Percentiles rank a stretch among this genome's conserved stretches.
phyloP scores from a whole-genome alignment of 768 basidiomycete genomes.

The Pholiota conissans region DNA sequence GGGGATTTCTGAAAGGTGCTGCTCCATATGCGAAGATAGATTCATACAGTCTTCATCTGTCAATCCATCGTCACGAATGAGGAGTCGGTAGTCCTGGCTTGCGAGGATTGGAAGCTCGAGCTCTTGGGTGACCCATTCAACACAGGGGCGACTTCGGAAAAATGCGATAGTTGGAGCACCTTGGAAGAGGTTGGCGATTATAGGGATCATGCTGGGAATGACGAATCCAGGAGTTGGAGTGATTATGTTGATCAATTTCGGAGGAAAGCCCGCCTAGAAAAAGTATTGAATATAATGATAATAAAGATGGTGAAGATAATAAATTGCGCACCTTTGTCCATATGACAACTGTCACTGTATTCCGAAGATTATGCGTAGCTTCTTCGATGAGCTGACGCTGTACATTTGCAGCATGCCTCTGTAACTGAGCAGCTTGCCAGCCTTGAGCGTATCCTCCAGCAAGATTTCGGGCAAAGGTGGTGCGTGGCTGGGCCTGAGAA shows the following conservation, averaged over 20 bases:
- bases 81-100: not conserved
- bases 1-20: not conserved
- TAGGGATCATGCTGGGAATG: not conserved
- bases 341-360: not conserved
- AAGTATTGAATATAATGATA: not conserved
- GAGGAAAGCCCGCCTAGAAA: not conserved
- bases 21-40: not conserved
- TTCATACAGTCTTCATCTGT: not conserved
- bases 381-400: not conserved
- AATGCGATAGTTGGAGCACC: not conserved
- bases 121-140: not conserved
- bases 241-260: not conserved
- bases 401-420: not conserved
- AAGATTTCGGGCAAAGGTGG: not conserved
- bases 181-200: not conserved
- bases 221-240: not conserved
- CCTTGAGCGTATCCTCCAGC: not conserved
- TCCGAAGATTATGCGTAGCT: not conserved
- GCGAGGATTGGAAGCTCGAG: not conserved
- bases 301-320: not conserved
- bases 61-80: not conserved
- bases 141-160: not conserved
- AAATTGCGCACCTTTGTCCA: not conserved
- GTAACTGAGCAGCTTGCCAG: not conserved
- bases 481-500: not conserved